These are phyloP conservation scores for Auricularia auricula-judae DNA, from an alignment of 768 basidiomycete genomes.

Conservation along the genomic window DNA sequence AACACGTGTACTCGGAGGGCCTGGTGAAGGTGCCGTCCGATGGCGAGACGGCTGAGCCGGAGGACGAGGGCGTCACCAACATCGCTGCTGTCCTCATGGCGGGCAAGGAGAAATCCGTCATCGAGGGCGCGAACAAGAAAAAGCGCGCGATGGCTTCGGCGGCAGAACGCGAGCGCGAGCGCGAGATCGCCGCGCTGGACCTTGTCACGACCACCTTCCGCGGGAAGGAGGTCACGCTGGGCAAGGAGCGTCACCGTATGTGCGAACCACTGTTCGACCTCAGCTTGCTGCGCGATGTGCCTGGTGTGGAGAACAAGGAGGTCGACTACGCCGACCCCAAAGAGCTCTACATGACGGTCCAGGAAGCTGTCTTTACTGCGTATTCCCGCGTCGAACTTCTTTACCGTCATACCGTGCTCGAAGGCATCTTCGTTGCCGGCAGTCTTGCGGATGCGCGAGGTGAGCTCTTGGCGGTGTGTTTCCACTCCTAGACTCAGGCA, in stretches of 20 bases:
- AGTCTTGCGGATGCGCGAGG: slow-evolving; percentile 65
- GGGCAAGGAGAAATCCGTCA: slow-evolving; percentile 83
- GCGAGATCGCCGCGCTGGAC: slow-evolving; percentile 76
- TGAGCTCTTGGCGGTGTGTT: slow-evolving; percentile 17
- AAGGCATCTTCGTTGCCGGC: slow-evolving; percentile 72
- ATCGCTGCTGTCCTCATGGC: slow-evolving; percentile 85
- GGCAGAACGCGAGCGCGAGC: slow-evolving; percentile 69
- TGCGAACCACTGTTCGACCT: slow-evolving; percentile 86
- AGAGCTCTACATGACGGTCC: slow-evolving; percentile 34
- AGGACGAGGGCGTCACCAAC: slow-evolving; percentile 81
- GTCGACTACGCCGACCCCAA: slow-evolving; percentile 13
- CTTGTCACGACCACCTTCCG: slow-evolving; percentile 67
- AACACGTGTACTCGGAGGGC: slow-evolving; percentile 51
- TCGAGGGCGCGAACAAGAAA: slow-evolving; percentile 76
- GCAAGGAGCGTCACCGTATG: slow-evolving; percentile 82
- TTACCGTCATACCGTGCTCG: slow-evolving; percentile 62
- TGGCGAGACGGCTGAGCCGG: slow-evolving; percentile 51
- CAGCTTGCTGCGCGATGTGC: slow-evolving; percentile 31
- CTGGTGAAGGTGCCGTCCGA: slow-evolving; percentile 64
- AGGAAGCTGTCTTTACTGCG: slow-evolving; percentile 55
- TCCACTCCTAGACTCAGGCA: not conserved
- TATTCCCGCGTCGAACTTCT: slow-evolving; percentile 53
- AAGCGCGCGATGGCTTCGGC: slow-evolving; percentile 63
- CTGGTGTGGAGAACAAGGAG: slow-evolving; percentile 18
- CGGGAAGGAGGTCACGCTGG: slow-evolving; percentile 60